Conservation (phyloP, 495 filamentous ascomycete genomes). For the Podospora didyma region DNA sequence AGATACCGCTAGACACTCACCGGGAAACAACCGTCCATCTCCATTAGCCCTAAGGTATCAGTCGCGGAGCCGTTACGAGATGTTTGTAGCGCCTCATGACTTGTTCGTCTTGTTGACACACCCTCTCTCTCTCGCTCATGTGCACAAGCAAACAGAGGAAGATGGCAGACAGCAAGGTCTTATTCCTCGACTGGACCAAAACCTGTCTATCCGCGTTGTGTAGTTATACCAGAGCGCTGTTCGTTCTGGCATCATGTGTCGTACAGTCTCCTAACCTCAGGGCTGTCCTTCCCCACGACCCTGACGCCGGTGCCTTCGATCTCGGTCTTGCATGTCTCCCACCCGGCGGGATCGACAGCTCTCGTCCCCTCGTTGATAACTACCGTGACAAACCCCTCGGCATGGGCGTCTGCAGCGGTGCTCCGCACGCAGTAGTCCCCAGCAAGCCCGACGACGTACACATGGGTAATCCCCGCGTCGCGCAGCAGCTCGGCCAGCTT, state of each 20-base stretch:
- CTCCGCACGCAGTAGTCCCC: conserved; percentile 84
- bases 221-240: no score
- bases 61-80: no score
- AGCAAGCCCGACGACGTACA: conserved; percentile 82
- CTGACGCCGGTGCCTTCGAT: conserved; percentile 46
- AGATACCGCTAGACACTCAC: no score
- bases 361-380: conserved; percentile 75
- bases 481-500: conserved; percentile 56
- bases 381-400: conserved; percentile 71
- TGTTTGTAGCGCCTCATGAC: no score
- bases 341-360: conserved; percentile 58
- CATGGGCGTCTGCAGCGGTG: conserved; percentile 72
- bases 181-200: no score
- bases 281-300: conserved; percentile 39
- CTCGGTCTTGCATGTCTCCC: conserved; percentile 54
- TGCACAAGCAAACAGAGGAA: no score
- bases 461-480: conserved; percentile 59
- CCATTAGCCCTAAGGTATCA: no score
- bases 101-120: no score
- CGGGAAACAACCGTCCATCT: no score
- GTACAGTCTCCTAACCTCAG: conserved; percentile 37
- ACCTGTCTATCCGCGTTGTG: no score
- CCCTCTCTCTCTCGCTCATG: no score
- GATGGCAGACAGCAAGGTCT: no score
- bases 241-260: background rate